Evolutionary conservation across 208 protist species (phyloP).

Genomic region (Trypanosoma congolense): DNA sequence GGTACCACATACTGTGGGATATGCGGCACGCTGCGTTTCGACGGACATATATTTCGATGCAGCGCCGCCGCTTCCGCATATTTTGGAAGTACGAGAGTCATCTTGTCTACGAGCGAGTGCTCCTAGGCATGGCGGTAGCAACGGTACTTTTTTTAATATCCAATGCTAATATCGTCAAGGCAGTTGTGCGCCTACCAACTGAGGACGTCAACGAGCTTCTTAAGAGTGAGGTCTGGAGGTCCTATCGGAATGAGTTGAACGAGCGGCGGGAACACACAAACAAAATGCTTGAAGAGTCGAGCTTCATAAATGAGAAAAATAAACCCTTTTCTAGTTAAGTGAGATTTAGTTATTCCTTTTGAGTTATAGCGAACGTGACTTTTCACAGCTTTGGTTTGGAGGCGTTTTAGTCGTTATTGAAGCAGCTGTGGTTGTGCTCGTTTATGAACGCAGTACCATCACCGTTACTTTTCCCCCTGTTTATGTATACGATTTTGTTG

Average conservation of each 20-base stretch:
- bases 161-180: conserved; percentile 38
- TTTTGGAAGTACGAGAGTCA: conserved; percentile 75
- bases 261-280: conserved; percentile 60
- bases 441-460: too few species aligned
- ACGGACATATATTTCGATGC: conserved; percentile 38
- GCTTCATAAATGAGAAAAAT: conserved; percentile 66
- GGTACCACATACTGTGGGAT: conserved; percentile 70
- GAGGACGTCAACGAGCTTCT: conserved; percentile 76
- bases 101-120: conserved; percentile 38
- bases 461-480: too few species aligned
- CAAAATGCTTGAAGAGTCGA: conserved; percentile 72
- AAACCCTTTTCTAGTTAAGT: conserved; percentile 23
- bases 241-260: conserved; percentile 58
- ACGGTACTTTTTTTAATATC: conserved; percentile 38
- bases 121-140: conserved; percentile 38
- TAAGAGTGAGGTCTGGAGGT: conserved; percentile 60
- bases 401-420: too few species aligned
- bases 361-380: neutral
- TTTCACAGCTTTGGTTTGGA: conserved; percentile 13
- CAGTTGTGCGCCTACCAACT: conserved; percentile 62
- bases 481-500: too few species aligned
- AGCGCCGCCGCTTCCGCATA: conserved; percentile 43
- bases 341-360: neutral
- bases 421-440: too few species aligned
- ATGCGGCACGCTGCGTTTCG: conserved; percentile 65